Evolutionary conservation across 2,329 filamentous ascomycete species (phyloP).

Genomic region (Neonectria coccinea): DNA sequence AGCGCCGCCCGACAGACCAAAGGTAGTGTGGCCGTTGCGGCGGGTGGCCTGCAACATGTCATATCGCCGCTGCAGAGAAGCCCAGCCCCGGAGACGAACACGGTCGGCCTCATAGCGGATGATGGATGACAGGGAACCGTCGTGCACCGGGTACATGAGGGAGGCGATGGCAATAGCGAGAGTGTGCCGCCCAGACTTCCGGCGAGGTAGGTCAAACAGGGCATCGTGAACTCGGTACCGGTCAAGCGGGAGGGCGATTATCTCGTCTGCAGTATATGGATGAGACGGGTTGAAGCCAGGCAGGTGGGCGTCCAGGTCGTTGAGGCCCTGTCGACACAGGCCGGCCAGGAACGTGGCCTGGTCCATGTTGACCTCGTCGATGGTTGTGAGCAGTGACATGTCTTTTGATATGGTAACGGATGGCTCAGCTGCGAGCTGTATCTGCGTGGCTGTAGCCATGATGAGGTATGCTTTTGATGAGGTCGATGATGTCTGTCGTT

Average conservation of each 20-base stretch:
- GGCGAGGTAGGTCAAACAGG: slow-evolving; percentile 51
- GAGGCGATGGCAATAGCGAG: slow-evolving; percentile 49
- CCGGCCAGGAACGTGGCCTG: slow-evolving; percentile 46
- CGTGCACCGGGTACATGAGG: slow-evolving; percentile 50
- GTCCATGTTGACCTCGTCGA: slow-evolving; percentile 39
- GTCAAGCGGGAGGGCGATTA: slow-evolving; percentile 49
- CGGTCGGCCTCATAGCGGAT: slow-evolving; percentile 54
- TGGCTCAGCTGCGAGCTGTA: slow-evolving; percentile 40
- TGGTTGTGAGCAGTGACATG: slow-evolving; percentile 3
- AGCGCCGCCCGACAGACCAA: slow-evolving; percentile 48
- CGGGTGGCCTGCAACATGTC: slow-evolving; percentile 49
- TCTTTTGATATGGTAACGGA: slow-evolving; percentile 25
- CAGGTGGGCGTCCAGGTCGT: slow-evolving; percentile 43
- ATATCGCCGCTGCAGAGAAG: slow-evolving; percentile 51
- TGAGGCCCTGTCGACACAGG: slow-evolving; percentile 47
- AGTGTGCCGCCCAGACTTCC: slow-evolving; percentile 48
- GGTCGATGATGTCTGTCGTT: background rate
- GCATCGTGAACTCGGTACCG: slow-evolving; percentile 47
- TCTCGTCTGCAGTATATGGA: slow-evolving; percentile 51
- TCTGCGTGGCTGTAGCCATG: slow-evolving; percentile 51
- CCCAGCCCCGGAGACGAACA: slow-evolving; percentile 52
- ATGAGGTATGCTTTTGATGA: background rate
- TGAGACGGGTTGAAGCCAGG: slow-evolving; percentile 46
- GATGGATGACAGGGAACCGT: slow-evolving; percentile 51
- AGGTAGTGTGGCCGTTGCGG: slow-evolving; percentile 47